Percentiles rank a stretch among this genome's conserved stretches.
Conservation (phyloP, 345 rosid genomes). For the Erucastrum elatum region DNA sequence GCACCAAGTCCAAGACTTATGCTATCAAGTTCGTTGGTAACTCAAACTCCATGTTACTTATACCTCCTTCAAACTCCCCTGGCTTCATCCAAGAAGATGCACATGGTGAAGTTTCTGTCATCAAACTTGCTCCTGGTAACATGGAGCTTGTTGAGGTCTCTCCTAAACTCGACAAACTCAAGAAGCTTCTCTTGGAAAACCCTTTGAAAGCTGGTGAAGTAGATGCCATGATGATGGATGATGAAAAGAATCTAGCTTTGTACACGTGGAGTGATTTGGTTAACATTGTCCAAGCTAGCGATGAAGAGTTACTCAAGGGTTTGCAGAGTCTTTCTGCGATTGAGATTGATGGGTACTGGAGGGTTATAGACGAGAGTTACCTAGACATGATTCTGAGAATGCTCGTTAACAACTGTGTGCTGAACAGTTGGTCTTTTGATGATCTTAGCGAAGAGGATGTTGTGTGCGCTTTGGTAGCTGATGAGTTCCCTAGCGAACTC, state of each 20-base stretch:
- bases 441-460: constrained; percentile 64
- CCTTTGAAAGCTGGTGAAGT: constrained; percentile 54
- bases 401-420: constrained; percentile 62
- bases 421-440: constrained; percentile 71
- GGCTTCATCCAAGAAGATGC: constrained; percentile 13
- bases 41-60: constrained; percentile 75
- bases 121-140: constrained; percentile 67
- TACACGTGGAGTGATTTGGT: constrained; percentile 74
- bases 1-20: constrained; percentile 81
- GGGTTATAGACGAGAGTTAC: constrained; percentile 67
- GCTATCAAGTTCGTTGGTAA: constrained; percentile 79
- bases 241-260: constrained; percentile 40
- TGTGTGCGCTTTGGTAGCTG: constrained; percentile 52
- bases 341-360: constrained; percentile 89
- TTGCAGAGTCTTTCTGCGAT: constrained; percentile 65
- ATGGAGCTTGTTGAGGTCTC: constrained; percentile 86
- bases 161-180: constrained; percentile 84
- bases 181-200: constrained; percentile 55
- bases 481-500: constrained; percentile 62
- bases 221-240: constrained; percentile 30
- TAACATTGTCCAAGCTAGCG: constrained; percentile 76
- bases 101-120: constrained; percentile 47
- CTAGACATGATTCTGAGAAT: constrained; percentile 63
- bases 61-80: constrained; percentile 57
- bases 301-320: constrained; percentile 62